Evolutionary conservation across 2,329 filamentous ascomycete genomes (phyloP), one percentile per base, ranked within the genome.

Genomic region (Periconia sp.): DNA sequence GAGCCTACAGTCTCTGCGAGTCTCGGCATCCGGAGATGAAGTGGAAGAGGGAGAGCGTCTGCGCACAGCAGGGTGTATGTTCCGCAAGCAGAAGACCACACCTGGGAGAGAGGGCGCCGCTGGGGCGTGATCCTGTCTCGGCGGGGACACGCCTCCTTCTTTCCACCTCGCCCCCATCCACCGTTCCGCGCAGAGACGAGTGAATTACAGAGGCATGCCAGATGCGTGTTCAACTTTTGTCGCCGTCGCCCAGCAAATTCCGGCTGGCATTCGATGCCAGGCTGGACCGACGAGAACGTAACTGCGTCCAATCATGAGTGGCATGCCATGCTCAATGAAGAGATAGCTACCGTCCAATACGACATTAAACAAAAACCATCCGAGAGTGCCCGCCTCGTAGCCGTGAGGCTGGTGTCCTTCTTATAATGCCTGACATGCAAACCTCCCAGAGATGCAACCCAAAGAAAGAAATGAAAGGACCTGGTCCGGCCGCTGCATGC

Each of bases 1-100:
- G 80, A 80, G 54, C 79, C 80, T 81, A 81, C 72, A 65, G 68
- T 64, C 66, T 61, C 57, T 62, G 56, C 10, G 33, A 27, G 54
- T 54, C 51, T 48, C 49, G 42, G 48, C 37, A 17, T 46, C 43
- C 49, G 47, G 54, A 55, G 45, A 53, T 59, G 59, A 49, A 56
- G 55, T 45, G 58, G 60, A 51, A 54, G 57, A 50, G 60, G 45
- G 58, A 63, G 72, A 72, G 74, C 71, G 71, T 64, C 72, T 74
- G 71, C 62, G 57, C 57, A 59, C 52, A 55, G 61, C 69, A 63
- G 64, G 48, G 57, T 63, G 66, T 63, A 53, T 65, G 64, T 64
- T 71, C 71, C 66, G 71, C 71, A 74, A 63, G 71, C 71, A 73
- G 70, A 72, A 64, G 63, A 69, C 62, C 58, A 60, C 64, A 51